A percentile compares a stretch with the other conserved stretches of the same genome.
Conservation (phyloP, 2,329 filamentous ascomycete species). For the Tolypocladium ovalisporum region DNA sequence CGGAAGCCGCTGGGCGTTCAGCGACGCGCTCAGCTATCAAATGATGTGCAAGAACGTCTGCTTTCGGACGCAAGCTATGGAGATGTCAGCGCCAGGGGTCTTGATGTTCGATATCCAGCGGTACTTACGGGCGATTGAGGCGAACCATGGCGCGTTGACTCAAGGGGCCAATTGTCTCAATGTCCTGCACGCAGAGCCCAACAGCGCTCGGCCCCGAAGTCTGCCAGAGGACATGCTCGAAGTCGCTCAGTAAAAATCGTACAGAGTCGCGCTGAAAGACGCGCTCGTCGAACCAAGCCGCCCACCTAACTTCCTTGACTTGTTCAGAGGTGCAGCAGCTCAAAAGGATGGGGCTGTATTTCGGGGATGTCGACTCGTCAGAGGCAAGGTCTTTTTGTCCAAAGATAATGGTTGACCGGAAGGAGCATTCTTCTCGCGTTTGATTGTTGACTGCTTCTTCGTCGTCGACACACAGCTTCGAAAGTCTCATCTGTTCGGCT, state of each 20-base stretch:
- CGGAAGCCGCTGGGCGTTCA: background rate
- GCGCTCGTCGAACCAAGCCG: background rate
- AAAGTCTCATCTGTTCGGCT: background rate
- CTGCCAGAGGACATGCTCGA: slow-evolving; percentile 1
- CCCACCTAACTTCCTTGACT: background rate
- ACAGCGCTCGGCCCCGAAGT: background rate
- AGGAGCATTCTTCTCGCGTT: background rate
- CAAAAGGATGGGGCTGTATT: background rate
- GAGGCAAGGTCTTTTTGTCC: background rate
- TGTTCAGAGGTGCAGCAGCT: background rate
- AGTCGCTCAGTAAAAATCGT: background rate
- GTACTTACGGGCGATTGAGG: slow-evolving; percentile 1
- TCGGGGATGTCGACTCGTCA: background rate
- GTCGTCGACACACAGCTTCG: background rate
- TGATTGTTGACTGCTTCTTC: background rate
- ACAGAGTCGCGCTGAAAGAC: background rate
- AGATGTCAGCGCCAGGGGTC: background rate
- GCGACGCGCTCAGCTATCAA: background rate
- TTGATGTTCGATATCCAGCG: background rate
- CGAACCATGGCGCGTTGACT: slow-evolving; percentile 1
- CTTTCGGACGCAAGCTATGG: background rate
- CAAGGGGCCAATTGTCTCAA: background rate
- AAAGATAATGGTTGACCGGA: background rate
- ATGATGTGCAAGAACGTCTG: background rate
- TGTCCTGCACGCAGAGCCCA: background rate